Conservation (phyloP, 1,139 yeast species). For the Taphrina communis region DNA sequence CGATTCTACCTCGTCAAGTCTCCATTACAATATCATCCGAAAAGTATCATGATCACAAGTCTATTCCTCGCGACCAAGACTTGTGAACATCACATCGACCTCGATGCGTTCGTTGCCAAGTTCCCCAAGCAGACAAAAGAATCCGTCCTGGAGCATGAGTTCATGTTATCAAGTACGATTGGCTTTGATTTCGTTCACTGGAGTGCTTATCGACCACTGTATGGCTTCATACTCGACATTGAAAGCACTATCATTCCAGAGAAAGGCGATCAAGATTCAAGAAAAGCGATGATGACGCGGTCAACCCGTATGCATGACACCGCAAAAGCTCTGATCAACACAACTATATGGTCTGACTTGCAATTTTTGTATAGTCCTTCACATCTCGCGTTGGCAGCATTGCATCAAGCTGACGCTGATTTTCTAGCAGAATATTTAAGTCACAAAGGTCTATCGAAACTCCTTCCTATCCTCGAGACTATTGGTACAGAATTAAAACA, state of each 20-base stretch:
- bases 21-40: slow-evolving; percentile 87
- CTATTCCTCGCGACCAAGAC: slow-evolving; percentile 90
- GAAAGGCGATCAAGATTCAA: slow-evolving; percentile 31
- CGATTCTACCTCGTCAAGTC: slow-evolving; percentile 79
- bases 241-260: slow-evolving; percentile 63
- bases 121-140: slow-evolving; percentile 22
- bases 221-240: slow-evolving; percentile 89
- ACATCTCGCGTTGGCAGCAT: slow-evolving; percentile 87
- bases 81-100: slow-evolving; percentile 86
- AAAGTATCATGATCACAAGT: slow-evolving; percentile 79
- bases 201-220: slow-evolving; percentile 84
- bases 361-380: slow-evolving; percentile 86
- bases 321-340: slow-evolving; percentile 65
- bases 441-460: slow-evolving; percentile 17
- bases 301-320: slow-evolving; percentile 62
- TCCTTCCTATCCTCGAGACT: background rate
- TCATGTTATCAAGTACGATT: slow-evolving; percentile 71
- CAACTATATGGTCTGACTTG: slow-evolving; percentile 74
- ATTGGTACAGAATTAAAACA: background rate
- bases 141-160: slow-evolving; percentile 73
- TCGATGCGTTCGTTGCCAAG: slow-evolving; percentile 75
- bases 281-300: background rate
- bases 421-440: slow-evolving; percentile 69
- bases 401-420: slow-evolving; percentile 69
- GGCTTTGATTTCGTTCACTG: slow-evolving; percentile 82